Evolutionary conservation across 345 rosid species (phyloP), one percentile per base, ranked within the genome.

Genomic region (Triadica sebifera): DNA sequence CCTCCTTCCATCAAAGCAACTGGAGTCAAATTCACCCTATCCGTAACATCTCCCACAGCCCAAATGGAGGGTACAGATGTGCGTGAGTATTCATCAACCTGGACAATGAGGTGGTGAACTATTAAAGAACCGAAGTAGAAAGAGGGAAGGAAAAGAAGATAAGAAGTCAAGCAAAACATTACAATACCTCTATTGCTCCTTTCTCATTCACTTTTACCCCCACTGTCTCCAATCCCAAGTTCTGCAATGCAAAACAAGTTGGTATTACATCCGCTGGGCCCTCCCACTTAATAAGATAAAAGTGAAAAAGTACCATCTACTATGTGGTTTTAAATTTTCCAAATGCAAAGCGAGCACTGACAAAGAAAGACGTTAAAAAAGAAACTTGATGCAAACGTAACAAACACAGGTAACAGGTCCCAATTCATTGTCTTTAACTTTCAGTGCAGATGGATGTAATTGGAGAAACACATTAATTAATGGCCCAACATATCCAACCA

Each of bases 1-100:
- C 85, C 93, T 80, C 98, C 98, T 87, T 94, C 98, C 97, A 94
- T 94, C 82, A 94, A 86, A 68, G 98, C 97, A 81, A 94, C 98
- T 63, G 98, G 98, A 81, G 97, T 94, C 91, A 94, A 81, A 85
- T 94, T 94, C 75, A 94, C 73, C 74, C 98, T 82, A 76, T 91
- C 97, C 25, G 98, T 94, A 63, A 92, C 97, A 77, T 94, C 98
- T 78, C 98, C 98, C 66, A 94, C 95, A 49, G 98, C 98, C 97
- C 93, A 94, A 64, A 94, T 92, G 62, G 98, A 91, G 66, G 97
- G 93, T 73, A 92, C 93, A 8, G 97, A 86, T 55, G 97, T 90
- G 67, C 70, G 79, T 11, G 93, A 94, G 78, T 84, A 94, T 81
- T 94, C 97, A 81, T 94, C 95, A 82, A 94, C 98, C 98, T 94